These are phyloP conservation scores for Iris macrosiphon DNA, from an alignment of 106 monocot genomes.

Conservation along the genomic window DNA sequence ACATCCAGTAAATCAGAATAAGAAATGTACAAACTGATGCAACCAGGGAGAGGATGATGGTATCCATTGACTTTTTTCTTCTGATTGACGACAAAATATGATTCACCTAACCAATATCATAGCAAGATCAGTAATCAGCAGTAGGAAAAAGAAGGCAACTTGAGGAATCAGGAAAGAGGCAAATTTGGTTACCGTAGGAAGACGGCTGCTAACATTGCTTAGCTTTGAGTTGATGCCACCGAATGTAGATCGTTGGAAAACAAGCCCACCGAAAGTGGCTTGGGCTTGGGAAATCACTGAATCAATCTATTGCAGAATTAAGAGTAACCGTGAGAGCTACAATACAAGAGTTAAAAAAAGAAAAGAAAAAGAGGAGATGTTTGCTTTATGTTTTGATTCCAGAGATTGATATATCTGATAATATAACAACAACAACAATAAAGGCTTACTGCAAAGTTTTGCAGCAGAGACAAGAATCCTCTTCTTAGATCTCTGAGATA, in stretches of 20 bases:
- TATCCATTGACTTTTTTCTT: slow-evolving; percentile 96
- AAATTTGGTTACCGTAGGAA: slow-evolving; percentile 43
- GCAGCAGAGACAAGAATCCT: no score
- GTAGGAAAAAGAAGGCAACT: not conserved
- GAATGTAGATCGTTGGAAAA: slow-evolving; percentile 76
- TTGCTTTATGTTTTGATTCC: no score
- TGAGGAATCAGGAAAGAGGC: no score
- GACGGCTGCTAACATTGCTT: slow-evolving; percentile 75
- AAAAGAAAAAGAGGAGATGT: no score
- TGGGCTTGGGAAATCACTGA: slow-evolving; percentile 87
- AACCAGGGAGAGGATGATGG: slow-evolving; percentile 87
- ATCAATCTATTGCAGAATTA: slow-evolving; percentile 51
- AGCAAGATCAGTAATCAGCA: not conserved
- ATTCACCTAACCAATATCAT: slow-evolving; percentile 56
- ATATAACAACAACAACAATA: no score
- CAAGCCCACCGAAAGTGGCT: slow-evolving; percentile 74
- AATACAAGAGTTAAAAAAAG: no score
- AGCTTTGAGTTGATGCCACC: slow-evolving; percentile 71
- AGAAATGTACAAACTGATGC: slow-evolving; percentile 87
- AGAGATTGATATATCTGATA: no score
- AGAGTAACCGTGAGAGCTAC: no score
- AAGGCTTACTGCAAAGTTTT: no score
- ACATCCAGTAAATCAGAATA: slow-evolving; percentile 87
- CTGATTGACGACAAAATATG: slow-evolving; percentile 64
- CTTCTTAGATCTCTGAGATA: no score